Evolutionary conservation across 148 eudicot species (phyloP), one percentile per base, ranked within the genome.

Genomic region (Spergularia marina): DNA sequence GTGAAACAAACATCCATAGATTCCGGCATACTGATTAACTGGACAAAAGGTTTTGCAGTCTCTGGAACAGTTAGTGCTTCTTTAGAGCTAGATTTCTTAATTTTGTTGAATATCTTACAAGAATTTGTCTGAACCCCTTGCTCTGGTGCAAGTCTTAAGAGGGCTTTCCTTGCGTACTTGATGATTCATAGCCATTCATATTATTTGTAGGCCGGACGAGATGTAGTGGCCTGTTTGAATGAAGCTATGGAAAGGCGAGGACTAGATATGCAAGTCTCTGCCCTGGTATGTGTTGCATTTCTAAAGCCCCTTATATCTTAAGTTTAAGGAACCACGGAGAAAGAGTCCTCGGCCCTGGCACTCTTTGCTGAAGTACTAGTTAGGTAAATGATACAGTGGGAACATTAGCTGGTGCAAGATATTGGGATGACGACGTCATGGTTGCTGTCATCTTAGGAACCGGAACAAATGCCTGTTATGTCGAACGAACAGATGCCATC

Each of bases 11-110:
- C 90, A 2, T 88, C 95, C 20, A 86, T 92, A 41, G 89, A 87
- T 62, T 83, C 92, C 5, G 94, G 97, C 61, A 86, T 86, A 36
- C 73, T 92, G 23, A 92, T 92, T 80, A 90, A 89, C 62, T 92
- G 95, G 97, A 92, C 95, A 14, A 92, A 92, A 79, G 97, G 95
- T 20, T 92, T 92, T 76, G 77, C 89, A 0, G 90, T 90, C 74
- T 84, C 92, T 52, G 92, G 88, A 78, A 82, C 92, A 77, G 96
- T 91, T 79, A 41, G 89, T 78, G 12, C 69, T 71, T 81, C 63
- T 73, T 34, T 6, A 14, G 40, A 1, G 53, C 7, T 36, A 23
- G 36, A 13, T 69, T 53, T 10, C 3, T 56, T 15, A 70, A 21
- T 60, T 55, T 12, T 55, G 11, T 30, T 51, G 9, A 23, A 25